Percentiles rank a stretch among this genome's conserved stretches.
Evolutionary conservation across 371 early-diverging fungal species (phyloP).

Genomic region (Rhizopus arrhizus): DNA sequence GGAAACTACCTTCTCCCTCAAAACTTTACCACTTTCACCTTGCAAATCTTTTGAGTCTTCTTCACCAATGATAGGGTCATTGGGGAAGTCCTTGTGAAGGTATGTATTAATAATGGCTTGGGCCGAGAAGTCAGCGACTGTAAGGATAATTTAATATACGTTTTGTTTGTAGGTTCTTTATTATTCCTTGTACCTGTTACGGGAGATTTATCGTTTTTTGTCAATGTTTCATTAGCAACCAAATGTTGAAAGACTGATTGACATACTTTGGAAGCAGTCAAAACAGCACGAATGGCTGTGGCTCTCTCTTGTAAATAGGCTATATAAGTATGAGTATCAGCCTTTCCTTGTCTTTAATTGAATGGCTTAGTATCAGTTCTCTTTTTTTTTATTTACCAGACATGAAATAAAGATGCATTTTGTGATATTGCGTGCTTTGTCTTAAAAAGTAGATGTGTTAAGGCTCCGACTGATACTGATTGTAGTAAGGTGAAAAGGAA

Average conservation of each 20-base stretch:
- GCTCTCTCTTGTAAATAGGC: constrained; percentile 70
- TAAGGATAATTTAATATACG: neutral
- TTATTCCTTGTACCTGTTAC: constrained; percentile 75
- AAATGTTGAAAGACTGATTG: constrained; percentile 81
- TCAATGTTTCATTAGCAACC: constrained; percentile 77
- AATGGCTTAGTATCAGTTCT: neutral
- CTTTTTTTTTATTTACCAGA: neutral
- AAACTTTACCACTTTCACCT: constrained; percentile 63
- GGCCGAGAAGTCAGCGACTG: constrained; percentile 94
- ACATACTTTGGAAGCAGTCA: constrained; percentile 82
- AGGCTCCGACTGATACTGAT: neutral
- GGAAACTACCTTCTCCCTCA: constrained; percentile 78
- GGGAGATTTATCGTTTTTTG: constrained; percentile 92
- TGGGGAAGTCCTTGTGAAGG: constrained; percentile 75
- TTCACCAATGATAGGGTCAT: constrained; percentile 92
- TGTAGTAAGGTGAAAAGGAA: too few species aligned
- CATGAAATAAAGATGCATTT: constrained; percentile 4
- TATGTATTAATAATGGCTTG: constrained; percentile 93
- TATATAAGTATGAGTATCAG: constrained; percentile 3
- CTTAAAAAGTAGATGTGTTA: neutral
- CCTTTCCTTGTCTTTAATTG: neutral
- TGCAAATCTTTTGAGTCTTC: constrained; percentile 88
- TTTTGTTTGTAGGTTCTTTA: neutral
- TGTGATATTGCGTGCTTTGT: constrained; percentile 5
- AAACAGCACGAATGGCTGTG: constrained; percentile 88